phyloP scores from a whole-genome alignment of 2,329 filamentous ascomycete genomes.

The Fusarium anguioides region DNA sequence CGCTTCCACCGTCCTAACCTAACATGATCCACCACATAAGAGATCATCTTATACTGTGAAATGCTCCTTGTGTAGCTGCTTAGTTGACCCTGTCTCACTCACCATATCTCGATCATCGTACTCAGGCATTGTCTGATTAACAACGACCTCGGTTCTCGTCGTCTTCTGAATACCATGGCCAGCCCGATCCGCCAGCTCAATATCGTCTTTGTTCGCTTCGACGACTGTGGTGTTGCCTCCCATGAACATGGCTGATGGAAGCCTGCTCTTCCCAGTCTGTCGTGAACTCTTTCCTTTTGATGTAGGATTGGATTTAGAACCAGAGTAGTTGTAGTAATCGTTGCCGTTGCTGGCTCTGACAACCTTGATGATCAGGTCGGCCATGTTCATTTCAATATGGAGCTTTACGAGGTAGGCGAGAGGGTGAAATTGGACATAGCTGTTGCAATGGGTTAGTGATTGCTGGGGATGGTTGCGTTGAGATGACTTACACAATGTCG shows the following conservation, averaged over 20 bases:
- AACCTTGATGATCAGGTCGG: conserved; percentile 60
- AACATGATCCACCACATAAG: background rate
- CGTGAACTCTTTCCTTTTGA: conserved; percentile 30
- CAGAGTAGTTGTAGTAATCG: conserved; percentile 40
- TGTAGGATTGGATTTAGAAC: conserved; percentile 31
- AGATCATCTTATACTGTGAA: conserved; percentile 27
- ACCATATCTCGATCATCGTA: conserved; percentile 37
- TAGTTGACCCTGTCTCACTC: conserved; percentile 40
- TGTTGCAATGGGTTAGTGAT: conserved; percentile 16
- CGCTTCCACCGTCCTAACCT: background rate
- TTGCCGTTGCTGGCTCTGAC: conserved; percentile 40
- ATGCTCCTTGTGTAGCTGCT: conserved; percentile 37
- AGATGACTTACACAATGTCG: conserved; percentile 43
- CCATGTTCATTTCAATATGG: conserved; percentile 66
- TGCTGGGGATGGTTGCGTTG: rapidly evolving
- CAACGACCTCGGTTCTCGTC: conserved; percentile 39
- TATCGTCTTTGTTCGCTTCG: conserved; percentile 38
- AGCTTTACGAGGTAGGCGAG: conserved; percentile 64
- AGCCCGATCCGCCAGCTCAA: conserved; percentile 29
- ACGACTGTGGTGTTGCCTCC: conserved; percentile 40
- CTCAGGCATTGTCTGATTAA: conserved; percentile 35
- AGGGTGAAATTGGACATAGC: conserved; percentile 61
- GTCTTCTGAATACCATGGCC: conserved; percentile 43
- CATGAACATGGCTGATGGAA: conserved; percentile 36
- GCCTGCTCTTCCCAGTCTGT: conserved; percentile 5